Evolutionary conservation across 1,139 yeast species (phyloP).

Genomic region (Hansenula sp.): DNA sequence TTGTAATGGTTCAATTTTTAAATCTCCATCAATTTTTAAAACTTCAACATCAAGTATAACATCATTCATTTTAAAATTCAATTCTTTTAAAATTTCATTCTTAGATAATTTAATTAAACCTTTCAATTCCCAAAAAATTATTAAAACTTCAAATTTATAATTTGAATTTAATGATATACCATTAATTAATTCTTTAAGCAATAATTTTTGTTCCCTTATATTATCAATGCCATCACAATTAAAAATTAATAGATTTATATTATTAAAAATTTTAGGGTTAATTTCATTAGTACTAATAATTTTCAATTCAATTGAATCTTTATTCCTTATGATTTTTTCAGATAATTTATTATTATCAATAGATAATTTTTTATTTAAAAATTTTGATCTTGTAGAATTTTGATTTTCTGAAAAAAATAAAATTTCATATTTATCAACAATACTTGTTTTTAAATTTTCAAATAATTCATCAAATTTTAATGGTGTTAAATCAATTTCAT

Average conservation of each 20-base stretch:
- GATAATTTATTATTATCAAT: conserved; percentile 5
- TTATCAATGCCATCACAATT: conserved; percentile 33
- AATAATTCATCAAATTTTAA: conserved; percentile 15
- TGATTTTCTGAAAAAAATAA: conserved; percentile 16
- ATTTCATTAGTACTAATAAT: conserved; percentile 11
- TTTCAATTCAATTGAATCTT: conserved; percentile 1
- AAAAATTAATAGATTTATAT: conserved; percentile 29
- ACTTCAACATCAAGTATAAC: conserved; percentile 10
- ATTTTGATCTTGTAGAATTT: conserved; percentile 15
- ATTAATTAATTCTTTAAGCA: conserved; percentile 27
- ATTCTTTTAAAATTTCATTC: conserved; percentile 12
- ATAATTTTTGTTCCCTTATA: conserved; percentile 27
- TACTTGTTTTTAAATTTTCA: conserved; percentile 10
- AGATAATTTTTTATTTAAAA: conserved; percentile 15
- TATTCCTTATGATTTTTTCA: background rate
- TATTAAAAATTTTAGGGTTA: conserved; percentile 15
- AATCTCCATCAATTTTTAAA: conserved; percentile 15
- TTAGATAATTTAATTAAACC: background rate
- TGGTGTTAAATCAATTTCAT: conserved; percentile 11
- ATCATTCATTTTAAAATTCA: conserved; percentile 9
- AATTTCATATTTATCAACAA: conserved; percentile 22
- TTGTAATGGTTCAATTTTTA: conserved; percentile 15
- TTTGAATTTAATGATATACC: conserved; percentile 29
- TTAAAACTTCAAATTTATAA: conserved; percentile 26
- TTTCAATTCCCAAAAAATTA: conserved; percentile 34